Evolutionary conservation across 1,284 basidiomycete species (phyloP).

Genomic region (Prillingera fragicola): DNA sequence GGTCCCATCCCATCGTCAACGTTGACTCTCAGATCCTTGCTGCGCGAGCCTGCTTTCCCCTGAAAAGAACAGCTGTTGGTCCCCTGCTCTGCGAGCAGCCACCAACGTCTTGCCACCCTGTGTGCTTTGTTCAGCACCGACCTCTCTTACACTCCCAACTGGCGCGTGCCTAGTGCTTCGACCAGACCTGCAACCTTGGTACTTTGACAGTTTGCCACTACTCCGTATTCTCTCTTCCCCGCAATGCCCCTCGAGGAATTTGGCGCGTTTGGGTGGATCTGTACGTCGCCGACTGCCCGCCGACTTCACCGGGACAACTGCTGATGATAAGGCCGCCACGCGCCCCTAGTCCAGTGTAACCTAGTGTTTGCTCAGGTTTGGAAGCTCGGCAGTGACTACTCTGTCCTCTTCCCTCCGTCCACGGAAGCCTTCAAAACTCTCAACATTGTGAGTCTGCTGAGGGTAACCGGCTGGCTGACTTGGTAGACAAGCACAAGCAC

Average conservation of each 20-base stretch:
- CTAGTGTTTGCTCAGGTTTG: conserved; percentile 48
- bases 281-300: conserved; percentile 20
- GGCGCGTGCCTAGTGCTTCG: neutral
- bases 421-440: conserved; percentile 29
- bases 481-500: conserved; percentile 9
- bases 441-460: conserved; percentile 28
- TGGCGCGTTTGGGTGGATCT: conserved; percentile 44
- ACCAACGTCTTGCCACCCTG: too few species aligned
- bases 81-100: too few species aligned
- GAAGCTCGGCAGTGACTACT: conserved; percentile 19
- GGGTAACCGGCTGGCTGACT: neutral
- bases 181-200: neutral
- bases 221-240: neutral
- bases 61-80: too few species aligned
- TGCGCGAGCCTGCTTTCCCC: too few species aligned
- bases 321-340: conserved; percentile 31
- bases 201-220: neutral
- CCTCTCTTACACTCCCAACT: too few species aligned
- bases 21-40: too few species aligned
- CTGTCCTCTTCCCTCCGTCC: conserved; percentile 31
- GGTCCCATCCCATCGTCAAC: too few species aligned
- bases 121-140: too few species aligned
- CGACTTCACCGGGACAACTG: neutral
- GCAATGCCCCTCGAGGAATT: conserved; percentile 40
- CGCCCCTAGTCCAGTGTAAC: conserved; percentile 49